Percentiles rank a stretch among this genome's conserved stretches.
Evolutionary conservation across 2,329 filamentous ascomycete genomes (phyloP).

Genomic region (Venturia pyrina): DNA sequence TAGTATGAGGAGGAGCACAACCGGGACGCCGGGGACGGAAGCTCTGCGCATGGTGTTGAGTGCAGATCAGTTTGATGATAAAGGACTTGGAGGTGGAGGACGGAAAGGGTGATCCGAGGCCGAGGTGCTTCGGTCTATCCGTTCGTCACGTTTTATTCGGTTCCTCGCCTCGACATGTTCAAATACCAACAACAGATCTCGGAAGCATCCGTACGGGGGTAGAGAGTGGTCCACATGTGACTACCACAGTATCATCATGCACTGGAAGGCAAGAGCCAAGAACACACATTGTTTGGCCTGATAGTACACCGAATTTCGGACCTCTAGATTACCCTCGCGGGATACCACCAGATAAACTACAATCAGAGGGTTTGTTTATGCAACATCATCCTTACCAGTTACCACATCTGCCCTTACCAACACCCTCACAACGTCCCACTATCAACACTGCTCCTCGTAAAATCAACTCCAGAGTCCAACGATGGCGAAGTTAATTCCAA

Average conservation of each 20-base stretch:
- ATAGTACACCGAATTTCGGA: not conserved
- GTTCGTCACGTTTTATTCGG: not conserved
- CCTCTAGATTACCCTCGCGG: not conserved
- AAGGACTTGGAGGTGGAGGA: not conserved
- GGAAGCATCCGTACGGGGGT: not conserved
- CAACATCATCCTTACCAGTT: not conserved
- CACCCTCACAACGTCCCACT: not conserved
- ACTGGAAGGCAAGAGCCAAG: too few species aligned
- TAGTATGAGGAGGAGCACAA: too few species aligned
- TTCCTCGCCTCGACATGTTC: too few species aligned
- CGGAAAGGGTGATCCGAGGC: not conserved
- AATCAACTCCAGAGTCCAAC: slow-evolving; percentile 9
- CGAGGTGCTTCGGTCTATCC: not conserved
- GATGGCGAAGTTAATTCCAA: not conserved
- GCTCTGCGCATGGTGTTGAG: not conserved
- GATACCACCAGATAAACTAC: not conserved
- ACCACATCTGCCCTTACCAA: not conserved
- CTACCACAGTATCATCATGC: too few species aligned
- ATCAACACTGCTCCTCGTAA: not conserved
- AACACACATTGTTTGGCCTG: too few species aligned
- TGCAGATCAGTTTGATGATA: slow-evolving; percentile 1
- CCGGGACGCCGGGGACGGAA: too few species aligned
- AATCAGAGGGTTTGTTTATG: not conserved
- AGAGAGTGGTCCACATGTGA: too few species aligned
- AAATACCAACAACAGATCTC: not conserved